Percentiles rank a stretch among this genome's conserved stretches.
These are phyloP conservation scores for Backusella tuberculispora DNA, from an alignment of 192 early-diverging fungal species.

Conservation along the genomic window DNA sequence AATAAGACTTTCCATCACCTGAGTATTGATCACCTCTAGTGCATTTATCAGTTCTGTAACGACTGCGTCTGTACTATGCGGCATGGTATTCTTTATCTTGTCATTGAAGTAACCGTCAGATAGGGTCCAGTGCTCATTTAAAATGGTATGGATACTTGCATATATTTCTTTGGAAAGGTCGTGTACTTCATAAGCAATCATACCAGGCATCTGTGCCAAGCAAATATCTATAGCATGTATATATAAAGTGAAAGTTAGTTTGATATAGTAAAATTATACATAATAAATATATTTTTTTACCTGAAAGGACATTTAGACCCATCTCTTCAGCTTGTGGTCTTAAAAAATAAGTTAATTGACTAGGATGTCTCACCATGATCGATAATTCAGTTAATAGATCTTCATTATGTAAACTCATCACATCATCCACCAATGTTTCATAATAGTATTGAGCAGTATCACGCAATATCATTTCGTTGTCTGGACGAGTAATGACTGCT, in stretches of 20 bases:
- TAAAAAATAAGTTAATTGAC: background rate
- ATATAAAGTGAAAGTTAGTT: too few species aligned
- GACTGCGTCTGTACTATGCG: background rate
- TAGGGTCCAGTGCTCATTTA: background rate
- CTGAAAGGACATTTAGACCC: background rate
- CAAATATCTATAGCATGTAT: constrained; percentile 16
- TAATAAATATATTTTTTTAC: background rate
- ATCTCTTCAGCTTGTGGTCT: background rate
- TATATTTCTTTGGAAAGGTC: constrained; percentile 4
- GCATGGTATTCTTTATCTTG: background rate
- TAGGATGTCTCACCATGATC: background rate
- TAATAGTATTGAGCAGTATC: constrained; percentile 13
- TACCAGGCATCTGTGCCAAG: constrained; percentile 18
- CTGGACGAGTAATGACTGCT: background rate
- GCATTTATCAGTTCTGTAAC: background rate
- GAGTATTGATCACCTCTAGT: background rate
- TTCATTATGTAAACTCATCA: constrained; percentile 17
- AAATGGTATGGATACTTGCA: background rate
- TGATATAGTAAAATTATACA: background rate
- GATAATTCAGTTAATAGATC: constrained; percentile 8
- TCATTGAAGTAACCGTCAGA: background rate
- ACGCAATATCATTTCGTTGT: background rate
- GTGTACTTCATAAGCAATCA: constrained; percentile 20
- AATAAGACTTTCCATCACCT: constrained; percentile 1
- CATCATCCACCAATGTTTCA: background rate